These are phyloP conservation scores for Gloeopeniophorella convolvens DNA, from an alignment of 768 basidiomycete species.

Conservation along the genomic window DNA sequence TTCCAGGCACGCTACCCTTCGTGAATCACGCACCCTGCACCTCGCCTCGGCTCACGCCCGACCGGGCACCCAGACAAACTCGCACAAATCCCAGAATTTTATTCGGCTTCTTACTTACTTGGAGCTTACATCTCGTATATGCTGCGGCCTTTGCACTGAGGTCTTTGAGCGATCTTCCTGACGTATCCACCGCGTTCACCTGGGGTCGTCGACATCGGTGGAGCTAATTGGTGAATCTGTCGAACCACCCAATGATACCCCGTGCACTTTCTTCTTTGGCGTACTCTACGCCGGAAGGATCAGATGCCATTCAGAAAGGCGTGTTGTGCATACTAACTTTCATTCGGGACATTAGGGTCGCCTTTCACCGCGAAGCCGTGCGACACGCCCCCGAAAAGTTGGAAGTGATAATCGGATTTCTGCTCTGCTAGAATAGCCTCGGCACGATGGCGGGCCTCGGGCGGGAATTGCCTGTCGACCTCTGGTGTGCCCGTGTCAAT, in stretches of 20 bases:
- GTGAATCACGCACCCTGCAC: too few relatives aligned
- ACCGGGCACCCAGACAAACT: too few relatives aligned
- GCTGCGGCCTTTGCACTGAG: too few relatives aligned
- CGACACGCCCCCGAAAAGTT: constrained; percentile 43
- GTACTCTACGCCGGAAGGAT: constrained; percentile 10
- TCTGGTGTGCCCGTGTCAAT: too few relatives aligned
- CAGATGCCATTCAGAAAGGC: not conserved
- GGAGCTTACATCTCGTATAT: too few relatives aligned
- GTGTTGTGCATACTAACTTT: constrained; percentile 3
- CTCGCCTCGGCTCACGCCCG: too few relatives aligned
- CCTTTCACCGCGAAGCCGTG: constrained; percentile 34
- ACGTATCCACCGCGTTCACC: too few relatives aligned
- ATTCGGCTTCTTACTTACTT: too few relatives aligned
- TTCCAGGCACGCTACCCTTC: too few relatives aligned
- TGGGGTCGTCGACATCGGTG: not conserved
- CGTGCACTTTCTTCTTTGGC: constrained; percentile 19
- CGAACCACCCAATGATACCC: constrained; percentile 21
- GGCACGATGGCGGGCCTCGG: constrained; percentile 44
- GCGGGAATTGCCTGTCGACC: constrained; percentile 47
- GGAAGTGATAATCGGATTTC: constrained; percentile 49
- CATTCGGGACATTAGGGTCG: constrained; percentile 20
- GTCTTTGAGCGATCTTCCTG: too few relatives aligned
- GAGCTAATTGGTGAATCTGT: constrained; percentile 1
- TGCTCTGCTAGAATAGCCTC: constrained; percentile 49
- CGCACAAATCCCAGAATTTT: too few relatives aligned